A percentile compares a stretch with the other conserved stretches of the same genome.
Evolutionary conservation across 2,329 filamentous ascomycete genomes (phyloP).

Genomic region (Didymella pomorum): DNA sequence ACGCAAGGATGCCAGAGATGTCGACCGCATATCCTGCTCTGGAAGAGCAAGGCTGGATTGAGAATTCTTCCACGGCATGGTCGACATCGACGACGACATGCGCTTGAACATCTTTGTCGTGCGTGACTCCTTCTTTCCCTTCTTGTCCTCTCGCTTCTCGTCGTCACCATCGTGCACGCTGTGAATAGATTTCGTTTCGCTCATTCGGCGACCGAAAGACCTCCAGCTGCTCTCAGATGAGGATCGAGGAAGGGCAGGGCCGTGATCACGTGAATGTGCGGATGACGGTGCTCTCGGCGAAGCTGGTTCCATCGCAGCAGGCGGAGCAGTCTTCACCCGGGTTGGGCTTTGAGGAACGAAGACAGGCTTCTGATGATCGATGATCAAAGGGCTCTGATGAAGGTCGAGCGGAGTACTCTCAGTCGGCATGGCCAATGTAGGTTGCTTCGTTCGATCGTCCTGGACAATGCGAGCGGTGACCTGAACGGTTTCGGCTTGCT

Average conservation of each 20-base stretch:
- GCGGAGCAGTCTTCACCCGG: slow-evolving; percentile 30
- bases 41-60: slow-evolving; percentile 49
- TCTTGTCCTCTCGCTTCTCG: slow-evolving; percentile 53
- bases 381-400: slow-evolving; percentile 65
- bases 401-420: slow-evolving; percentile 63
- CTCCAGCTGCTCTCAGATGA: slow-evolving; percentile 53
- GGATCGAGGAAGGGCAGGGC: slow-evolving; percentile 42
- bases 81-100: slow-evolving; percentile 68
- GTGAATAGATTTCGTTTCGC: slow-evolving; percentile 45
- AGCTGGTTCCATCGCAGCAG: slow-evolving; percentile 34
- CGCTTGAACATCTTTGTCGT: slow-evolving; percentile 71
- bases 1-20: slow-evolving; percentile 40
- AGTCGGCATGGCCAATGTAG: slow-evolving; percentile 49
- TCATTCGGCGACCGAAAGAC: slow-evolving; percentile 48
- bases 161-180: slow-evolving; percentile 47
- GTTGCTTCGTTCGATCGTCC: slow-evolving; percentile 57
- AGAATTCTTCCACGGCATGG: slow-evolving; percentile 61
- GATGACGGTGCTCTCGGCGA: slow-evolving; percentile 44
- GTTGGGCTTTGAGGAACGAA: slow-evolving; percentile 37
- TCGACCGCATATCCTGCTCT: slow-evolving; percentile 48
- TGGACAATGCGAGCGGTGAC: slow-evolving; percentile 86
- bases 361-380: slow-evolving; percentile 66
- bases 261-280: slow-evolving; percentile 44
- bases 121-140: slow-evolving; percentile 63
- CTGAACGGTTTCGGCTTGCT: slow-evolving; percentile 77